Base-by-base conservation (phyloP, 2,329 filamentous ascomycete species). In the Fusarium zealandicum region DNA sequence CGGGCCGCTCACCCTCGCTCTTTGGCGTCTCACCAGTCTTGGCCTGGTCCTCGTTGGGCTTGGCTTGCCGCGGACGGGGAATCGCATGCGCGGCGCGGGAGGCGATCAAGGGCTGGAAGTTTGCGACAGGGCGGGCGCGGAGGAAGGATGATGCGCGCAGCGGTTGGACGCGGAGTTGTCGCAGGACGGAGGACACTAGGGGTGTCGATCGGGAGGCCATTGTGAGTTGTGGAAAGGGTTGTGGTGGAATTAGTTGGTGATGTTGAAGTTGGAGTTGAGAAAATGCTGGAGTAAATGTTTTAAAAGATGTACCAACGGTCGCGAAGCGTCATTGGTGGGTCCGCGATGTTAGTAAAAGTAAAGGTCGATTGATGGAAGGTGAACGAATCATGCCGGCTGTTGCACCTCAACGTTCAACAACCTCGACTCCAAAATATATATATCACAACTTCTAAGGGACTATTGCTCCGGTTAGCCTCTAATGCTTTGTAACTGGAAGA, bases 31-130 rank as follows among this genome's bases (percentile, higher is more conserved):
- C 66, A 30, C 45, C 55, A 9, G 37, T 30, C 18, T 55, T 20
- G 2, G 58, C 52, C 28, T 51, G 33, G 22, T 55, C 30, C 11
- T 53, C 7, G 14, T 59, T 52, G 16, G 61, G 48, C 22, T 57
- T 48, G 25, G 51, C 40, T 18, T 62, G 33, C 14, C 57, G 68
- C 5, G 73, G 73, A 5, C 69, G 67, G n/a, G 73, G 74, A 52
- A 76, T 75, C 22, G 70, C 67, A 59, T 76, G 74, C 6, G 69
- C 69, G 49, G 66, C 63, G 58, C 72, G 70, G 51, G 63, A 27
- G 50, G 54, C 42, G 36, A 57, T 51, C 37, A 59, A 57, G 39
- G 64, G 41, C 33, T 56, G 54, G 25, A 52, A 35, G 25, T 39
- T 41, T 42, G 53, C 32, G 42, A 22, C 50, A 32, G 43, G 54